These are phyloP conservation scores for Hypoxylon sp. DNA, from an alignment of 2,329 filamentous ascomycete species.

Conservation along the genomic window DNA sequence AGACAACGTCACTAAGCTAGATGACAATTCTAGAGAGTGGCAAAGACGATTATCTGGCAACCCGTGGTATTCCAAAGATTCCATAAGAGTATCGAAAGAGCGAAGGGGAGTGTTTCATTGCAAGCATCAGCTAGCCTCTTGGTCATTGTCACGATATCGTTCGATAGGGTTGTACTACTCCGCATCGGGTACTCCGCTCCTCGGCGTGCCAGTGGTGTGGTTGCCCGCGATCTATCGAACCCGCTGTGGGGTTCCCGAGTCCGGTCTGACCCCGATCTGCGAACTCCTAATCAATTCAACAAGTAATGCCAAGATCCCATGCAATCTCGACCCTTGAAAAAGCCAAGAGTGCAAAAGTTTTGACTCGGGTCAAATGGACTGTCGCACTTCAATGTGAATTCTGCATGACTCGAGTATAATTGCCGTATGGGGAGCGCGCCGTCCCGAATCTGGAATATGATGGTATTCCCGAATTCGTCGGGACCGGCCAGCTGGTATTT, in stretches of 20 bases:
- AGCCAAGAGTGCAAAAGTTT: not conserved
- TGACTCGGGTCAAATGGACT: not conserved
- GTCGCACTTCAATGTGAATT: not conserved
- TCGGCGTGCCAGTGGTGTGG: conserved; percentile 10
- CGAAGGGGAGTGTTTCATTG: not conserved
- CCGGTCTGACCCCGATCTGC: conserved; percentile 38
- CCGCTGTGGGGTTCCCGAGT: conserved; percentile 37
- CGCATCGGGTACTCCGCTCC: conserved; percentile 42
- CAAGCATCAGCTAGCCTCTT: not conserved
- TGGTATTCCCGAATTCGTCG: not conserved
- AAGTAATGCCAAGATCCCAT: conserved; percentile 13
- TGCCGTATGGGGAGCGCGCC: not conserved
- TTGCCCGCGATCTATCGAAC: conserved; percentile 32
- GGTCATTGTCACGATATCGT: conserved; percentile 30
- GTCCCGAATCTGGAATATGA: conserved; percentile 2
- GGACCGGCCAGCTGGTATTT: not conserved
- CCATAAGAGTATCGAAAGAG: not conserved
- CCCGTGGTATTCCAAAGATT: not conserved
- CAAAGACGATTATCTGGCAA: not conserved
- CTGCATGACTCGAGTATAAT: not conserved
- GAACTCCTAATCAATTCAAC: conserved; percentile 7
- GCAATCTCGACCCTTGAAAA: conserved; percentile 3
- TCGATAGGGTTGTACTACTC: conserved; percentile 37
- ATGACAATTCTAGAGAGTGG: not conserved
- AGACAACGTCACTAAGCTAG: not conserved